Base-by-base conservation (phyloP, 2,329 filamentous ascomycete genomes). In the Colletotrichum tropicale region DNA sequence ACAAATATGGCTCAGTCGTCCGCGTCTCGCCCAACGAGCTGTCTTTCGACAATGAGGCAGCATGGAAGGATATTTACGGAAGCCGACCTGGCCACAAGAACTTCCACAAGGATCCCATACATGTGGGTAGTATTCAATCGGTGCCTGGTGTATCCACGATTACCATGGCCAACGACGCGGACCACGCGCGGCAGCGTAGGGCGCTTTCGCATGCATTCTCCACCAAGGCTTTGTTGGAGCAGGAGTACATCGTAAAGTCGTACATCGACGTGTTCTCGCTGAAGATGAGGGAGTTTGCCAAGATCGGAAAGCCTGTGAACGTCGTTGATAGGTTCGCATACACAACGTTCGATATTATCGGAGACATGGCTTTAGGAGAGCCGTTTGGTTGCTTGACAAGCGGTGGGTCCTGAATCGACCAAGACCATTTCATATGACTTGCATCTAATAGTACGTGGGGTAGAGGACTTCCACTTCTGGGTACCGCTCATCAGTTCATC, bases 351-450 rank as follows among this genome's bases (percentile, higher is more conserved):
- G 86, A 86, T 77, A 82, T 86, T 48, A 84, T 86, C 65, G 86
- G 86, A 26, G 87, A 88, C 76, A 82, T 89, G 73, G 84, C 87
- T 0, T 88, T 88, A 76, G 87, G 86, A 13, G 84, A 87, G 72
- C 83, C 85, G 2, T 88, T 87, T 77, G 82, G 81, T 8, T 84
- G 82, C 77, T 78, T 36, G 58, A 36, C 58, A 12, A 62, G 18
- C 32, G 30, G 30, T 36, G 13, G 28, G 58, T 32, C 18, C 1
- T 36, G 3, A 24, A 6, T 15, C 30, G 30, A 62, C n/a, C 7
- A 1, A 34, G 9, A 10, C 9, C 28, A 7, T 18, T 7, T 16
- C 9, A 8, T 5, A 1, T n/a, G 3, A 5, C 10, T 61, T 28
- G 32, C 56, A 2, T 48, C 43, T 48, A 12, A 48, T 2, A 1